phyloP scores from a whole-genome alignment of 768 basidiomycete species.

The Phanerochaete carnosa region DNA sequence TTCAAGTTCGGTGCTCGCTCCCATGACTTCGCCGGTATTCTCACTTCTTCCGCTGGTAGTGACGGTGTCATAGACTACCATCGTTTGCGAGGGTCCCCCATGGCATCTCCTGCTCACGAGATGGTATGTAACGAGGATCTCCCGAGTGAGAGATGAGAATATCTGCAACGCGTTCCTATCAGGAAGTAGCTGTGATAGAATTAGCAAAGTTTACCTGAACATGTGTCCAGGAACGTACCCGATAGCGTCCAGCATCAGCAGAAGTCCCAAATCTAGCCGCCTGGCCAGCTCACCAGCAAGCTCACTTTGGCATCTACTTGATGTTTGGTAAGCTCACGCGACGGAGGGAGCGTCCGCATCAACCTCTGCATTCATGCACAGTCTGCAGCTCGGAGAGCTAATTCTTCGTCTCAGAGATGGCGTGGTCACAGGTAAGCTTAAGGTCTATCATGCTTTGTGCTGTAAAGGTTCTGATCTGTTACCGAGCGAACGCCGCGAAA shows the following conservation, averaged over 20 bases:
- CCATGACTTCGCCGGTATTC: constrained; percentile 51
- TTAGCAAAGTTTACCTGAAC: background rate
- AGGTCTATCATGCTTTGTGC: background rate
- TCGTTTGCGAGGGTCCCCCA: constrained; percentile 70
- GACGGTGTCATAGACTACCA: constrained; percentile 61
- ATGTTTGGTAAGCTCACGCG: background rate
- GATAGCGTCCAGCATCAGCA: constrained; percentile 72
- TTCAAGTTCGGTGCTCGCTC: constrained; percentile 10
- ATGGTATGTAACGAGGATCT: constrained; percentile 53
- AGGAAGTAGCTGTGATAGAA: constrained; percentile 62
- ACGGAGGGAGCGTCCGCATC: background rate
- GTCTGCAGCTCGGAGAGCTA: constrained; percentile 15
- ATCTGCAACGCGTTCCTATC: constrained; percentile 70
- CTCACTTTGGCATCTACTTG: constrained; percentile 59
- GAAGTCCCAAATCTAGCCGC: constrained; percentile 65
- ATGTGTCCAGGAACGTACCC: constrained; percentile 43
- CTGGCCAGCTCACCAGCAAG: constrained; percentile 60
- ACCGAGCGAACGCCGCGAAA: background rate
- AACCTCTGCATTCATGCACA: constrained; percentile 35
- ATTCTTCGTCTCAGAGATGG: background rate
- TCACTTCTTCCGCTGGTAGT: constrained; percentile 65
- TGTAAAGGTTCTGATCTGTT: background rate
- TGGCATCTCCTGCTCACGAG: constrained; percentile 59
- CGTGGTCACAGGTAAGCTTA: background rate
- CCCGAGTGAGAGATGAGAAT: constrained; percentile 55